These are phyloP conservation scores for Colletotrichum scovillei DNA, from an alignment of 2,329 filamentous ascomycete species.

Conservation along the genomic window DNA sequence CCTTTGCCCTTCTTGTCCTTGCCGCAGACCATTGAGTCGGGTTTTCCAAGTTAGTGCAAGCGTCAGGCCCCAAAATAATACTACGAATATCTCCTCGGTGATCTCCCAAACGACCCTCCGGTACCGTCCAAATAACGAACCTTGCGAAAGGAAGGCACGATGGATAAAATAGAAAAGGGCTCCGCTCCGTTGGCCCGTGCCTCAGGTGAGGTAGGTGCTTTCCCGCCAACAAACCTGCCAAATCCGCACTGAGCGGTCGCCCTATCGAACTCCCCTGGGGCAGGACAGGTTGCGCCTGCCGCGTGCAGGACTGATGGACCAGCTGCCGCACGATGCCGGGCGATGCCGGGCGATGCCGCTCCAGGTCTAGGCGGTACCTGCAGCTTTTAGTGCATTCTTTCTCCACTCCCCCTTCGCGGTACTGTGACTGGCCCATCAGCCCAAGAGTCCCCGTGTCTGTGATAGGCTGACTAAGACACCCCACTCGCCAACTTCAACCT, in stretches of 20 bases:
- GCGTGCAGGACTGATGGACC: constrained; percentile 7
- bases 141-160: neutral
- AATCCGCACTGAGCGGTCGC: constrained; percentile 20
- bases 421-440: constrained; percentile 16
- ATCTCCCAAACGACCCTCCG: neutral
- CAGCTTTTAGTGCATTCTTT: neutral
- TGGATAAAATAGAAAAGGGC: neutral
- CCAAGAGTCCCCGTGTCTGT: neutral
- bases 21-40: neutral
- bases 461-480: constrained; percentile 2
- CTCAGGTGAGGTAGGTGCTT: neutral
- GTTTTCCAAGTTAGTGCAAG: neutral
- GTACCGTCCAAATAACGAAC: neutral
- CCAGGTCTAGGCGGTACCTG: constrained; percentile 11
- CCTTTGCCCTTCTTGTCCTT: neutral
- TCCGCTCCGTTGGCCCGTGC: constrained; percentile 9
- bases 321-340: constrained; percentile 17
- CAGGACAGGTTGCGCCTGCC: neutral
- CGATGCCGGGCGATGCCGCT: constrained; percentile 20
- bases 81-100: neutral
- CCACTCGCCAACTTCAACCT: constrained; percentile 23
- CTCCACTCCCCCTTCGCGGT: constrained; percentile 20
- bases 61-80: neutral
- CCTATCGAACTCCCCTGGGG: neutral
- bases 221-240: constrained; percentile 3